Evolutionary conservation across 805 yeast species (phyloP).

Genomic region (Cyberlindnera mrakii): DNA sequence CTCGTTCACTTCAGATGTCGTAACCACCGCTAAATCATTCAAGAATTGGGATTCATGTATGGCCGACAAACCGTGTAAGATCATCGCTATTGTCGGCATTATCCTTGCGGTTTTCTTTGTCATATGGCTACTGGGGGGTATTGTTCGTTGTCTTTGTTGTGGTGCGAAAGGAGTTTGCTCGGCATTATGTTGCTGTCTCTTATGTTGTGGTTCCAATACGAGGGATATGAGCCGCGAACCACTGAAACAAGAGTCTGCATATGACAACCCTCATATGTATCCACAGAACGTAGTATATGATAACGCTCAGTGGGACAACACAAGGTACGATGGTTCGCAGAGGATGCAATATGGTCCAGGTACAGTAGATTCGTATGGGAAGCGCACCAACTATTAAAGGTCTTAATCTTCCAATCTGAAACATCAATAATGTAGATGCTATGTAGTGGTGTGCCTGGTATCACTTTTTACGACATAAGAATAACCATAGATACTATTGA

Average conservation of each 20-base stretch:
- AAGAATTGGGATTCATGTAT: slow-evolving; percentile 72
- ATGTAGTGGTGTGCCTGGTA: too few relatives aligned
- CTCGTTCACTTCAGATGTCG: slow-evolving; percentile 17
- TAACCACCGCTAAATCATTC: slow-evolving; percentile 40
- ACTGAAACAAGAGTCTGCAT: slow-evolving; percentile 3
- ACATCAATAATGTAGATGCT: too few relatives aligned
- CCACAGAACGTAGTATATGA: slow-evolving; percentile 7
- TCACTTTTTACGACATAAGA: too few relatives aligned
- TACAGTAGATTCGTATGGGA: slow-evolving; percentile 1
- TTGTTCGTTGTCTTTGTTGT: slow-evolving; percentile 52
- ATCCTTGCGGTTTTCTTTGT: slow-evolving; percentile 47
- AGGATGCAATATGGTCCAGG: slow-evolving; percentile 15
- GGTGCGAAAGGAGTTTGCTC: slow-evolving; percentile 47
- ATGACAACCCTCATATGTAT: slow-evolving; percentile 18
- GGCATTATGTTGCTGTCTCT: slow-evolving; percentile 49
- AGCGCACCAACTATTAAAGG: too few relatives aligned
- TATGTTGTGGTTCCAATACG: slow-evolving; percentile 18
- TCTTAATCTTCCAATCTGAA: too few relatives aligned
- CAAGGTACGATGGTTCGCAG: too few relatives aligned
- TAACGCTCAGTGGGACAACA: slow-evolving; percentile 1
- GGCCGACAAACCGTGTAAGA: slow-evolving; percentile 70
- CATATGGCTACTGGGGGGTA: slow-evolving; percentile 50
- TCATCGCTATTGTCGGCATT: slow-evolving; percentile 70
- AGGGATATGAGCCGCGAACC: slow-evolving; percentile 3
- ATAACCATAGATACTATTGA: too few relatives aligned